These are phyloP conservation scores for Suillus variegatus DNA, from an alignment of 768 basidiomycete species.

Conservation along the genomic window DNA sequence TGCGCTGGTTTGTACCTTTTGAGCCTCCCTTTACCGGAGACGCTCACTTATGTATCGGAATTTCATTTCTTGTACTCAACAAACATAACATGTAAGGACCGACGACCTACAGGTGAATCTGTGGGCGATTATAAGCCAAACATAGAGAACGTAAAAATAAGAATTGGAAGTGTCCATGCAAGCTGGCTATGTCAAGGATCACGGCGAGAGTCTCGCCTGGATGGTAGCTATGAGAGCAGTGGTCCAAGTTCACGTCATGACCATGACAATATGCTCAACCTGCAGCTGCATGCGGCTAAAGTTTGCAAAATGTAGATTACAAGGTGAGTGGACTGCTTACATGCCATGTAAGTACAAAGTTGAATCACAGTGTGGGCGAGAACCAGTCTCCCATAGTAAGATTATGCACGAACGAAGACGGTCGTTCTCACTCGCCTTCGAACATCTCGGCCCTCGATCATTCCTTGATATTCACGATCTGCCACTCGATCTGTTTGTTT, in stretches of 20 bases:
- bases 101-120: background rate
- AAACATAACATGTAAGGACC: background rate
- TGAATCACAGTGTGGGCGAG: background rate
- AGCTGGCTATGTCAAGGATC: background rate
- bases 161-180: background rate
- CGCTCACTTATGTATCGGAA: background rate
- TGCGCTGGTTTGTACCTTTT: background rate
- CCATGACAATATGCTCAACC: background rate
- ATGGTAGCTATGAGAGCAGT: background rate
- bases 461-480: slow-evolving; percentile 35
- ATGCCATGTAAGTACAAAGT: background rate
- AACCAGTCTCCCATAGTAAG: background rate
- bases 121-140: background rate
- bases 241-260: background rate
- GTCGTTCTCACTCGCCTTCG: background rate
- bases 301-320: background rate
- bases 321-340: background rate
- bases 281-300: background rate
- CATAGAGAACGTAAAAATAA: background rate
- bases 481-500: slow-evolving; percentile 80
- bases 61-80: background rate
- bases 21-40: background rate
- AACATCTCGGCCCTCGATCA: background rate
- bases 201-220: background rate
- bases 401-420: background rate